These are phyloP conservation scores for Neohortaea acidophila DNA, from an alignment of 495 filamentous ascomycete species.

Conservation along the genomic window DNA sequence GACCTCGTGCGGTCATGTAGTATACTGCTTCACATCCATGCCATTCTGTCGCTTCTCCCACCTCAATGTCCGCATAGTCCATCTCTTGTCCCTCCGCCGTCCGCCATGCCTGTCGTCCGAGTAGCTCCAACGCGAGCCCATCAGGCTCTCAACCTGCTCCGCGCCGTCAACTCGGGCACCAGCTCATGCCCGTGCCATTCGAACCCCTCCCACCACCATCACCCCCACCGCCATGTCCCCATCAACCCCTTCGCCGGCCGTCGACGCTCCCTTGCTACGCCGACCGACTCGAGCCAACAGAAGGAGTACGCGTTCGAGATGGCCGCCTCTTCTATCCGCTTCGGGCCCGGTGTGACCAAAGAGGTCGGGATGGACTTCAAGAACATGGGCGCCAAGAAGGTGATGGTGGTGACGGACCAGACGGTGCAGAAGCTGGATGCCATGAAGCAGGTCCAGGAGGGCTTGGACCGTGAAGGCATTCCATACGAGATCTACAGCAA, in stretches of 20 bases:
- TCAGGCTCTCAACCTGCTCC: conserved; percentile 65
- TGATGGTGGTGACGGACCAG: conserved; percentile 78
- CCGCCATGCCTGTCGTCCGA: conserved; percentile 19
- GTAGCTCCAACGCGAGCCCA: conserved; percentile 47
- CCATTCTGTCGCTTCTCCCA: background rate
- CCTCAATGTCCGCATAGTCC: background rate
- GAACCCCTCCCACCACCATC: conserved; percentile 60
- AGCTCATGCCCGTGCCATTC: conserved; percentile 85
- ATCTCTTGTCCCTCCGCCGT: background rate
- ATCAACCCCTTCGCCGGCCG: conserved; percentile 29
- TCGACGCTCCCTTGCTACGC: conserved; percentile 53
- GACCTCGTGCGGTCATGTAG: background rate
- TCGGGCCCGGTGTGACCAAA: conserved; percentile 81
- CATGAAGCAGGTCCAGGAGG: conserved; percentile 71
- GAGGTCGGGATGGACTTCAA: conserved; percentile 98
- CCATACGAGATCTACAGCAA: conserved; percentile 66
- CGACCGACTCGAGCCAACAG: conserved; percentile 50
- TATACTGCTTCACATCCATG: background rate
- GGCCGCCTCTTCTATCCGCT: conserved; percentile 85
- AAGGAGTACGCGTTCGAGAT: conserved; percentile 99
- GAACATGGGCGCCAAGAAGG: conserved; percentile 73
- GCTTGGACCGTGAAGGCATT: conserved; percentile 58
- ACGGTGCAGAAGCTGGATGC: conserved; percentile 66
- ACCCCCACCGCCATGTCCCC: conserved; percentile 33
- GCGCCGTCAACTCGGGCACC: conserved; percentile 79